Evolutionary conservation across 768 basidiomycete genomes (phyloP).

Genomic region (Podaxis sp.): DNA sequence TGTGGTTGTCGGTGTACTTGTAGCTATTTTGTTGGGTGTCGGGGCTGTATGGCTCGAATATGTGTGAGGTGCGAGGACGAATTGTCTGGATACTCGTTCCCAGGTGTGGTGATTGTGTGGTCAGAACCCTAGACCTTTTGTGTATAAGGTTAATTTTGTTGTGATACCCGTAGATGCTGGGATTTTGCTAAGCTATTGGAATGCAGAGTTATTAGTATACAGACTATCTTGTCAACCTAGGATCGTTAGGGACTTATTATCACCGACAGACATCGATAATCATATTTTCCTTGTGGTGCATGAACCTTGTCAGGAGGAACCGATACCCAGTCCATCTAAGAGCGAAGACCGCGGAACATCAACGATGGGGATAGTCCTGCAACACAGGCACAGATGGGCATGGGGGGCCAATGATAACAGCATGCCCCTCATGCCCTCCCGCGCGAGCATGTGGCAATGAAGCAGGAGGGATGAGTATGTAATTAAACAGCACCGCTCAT

Average conservation of each 20-base stretch:
- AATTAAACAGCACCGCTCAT: too few species aligned
- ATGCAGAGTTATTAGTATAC: not conserved
- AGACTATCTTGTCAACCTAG: not conserved
- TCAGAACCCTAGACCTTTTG: not conserved
- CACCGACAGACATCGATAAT: slow-evolving; percentile 4
- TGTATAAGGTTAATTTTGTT: not conserved
- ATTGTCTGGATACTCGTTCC: not conserved
- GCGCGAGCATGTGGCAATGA: too few species aligned
- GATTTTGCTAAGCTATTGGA: not conserved
- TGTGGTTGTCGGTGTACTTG: slow-evolving; percentile 20
- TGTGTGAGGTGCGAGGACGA: not conserved
- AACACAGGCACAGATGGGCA: not conserved
- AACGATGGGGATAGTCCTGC: not conserved
- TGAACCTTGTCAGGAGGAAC: not conserved
- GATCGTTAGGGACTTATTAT: not conserved
- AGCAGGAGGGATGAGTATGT: too few species aligned
- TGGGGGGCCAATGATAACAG: not conserved
- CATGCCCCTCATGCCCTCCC: not conserved
- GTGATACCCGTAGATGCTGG: not conserved
- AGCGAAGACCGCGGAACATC: not conserved
- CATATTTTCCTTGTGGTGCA: not conserved
- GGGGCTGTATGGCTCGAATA: slow-evolving; percentile 4
- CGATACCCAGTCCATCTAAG: not conserved
- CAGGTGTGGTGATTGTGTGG: not conserved
- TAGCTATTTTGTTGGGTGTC: not conserved